Conservation (phyloP, 805 yeast species). For the Metschnikowia reukaufii region DNA sequence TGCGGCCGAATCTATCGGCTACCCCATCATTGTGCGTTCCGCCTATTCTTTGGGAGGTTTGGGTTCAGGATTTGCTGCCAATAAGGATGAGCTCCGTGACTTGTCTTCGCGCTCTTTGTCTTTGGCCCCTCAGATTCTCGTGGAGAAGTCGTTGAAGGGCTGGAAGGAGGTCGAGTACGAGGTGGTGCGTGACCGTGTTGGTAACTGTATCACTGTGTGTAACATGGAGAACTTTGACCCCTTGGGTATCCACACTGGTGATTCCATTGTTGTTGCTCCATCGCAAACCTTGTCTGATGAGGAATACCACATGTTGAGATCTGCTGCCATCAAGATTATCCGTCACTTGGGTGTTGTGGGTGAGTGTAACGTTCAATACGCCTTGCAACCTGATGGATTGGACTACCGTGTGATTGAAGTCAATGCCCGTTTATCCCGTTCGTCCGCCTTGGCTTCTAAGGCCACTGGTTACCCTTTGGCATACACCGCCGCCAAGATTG, state of each 20-base stretch:
- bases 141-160: slow-evolving; percentile 95
- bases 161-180: slow-evolving; percentile 99
- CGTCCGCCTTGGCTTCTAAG: slow-evolving; percentile 96
- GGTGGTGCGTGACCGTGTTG: slow-evolving; percentile 95
- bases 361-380: slow-evolving; percentile 97
- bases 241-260: slow-evolving; percentile 97
- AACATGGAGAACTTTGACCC: slow-evolving; percentile 99
- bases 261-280: slow-evolving; percentile 98
- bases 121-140: slow-evolving; percentile 90
- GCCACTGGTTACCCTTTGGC: slow-evolving; percentile 99
- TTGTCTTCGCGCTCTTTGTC: slow-evolving; percentile 87
- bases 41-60: slow-evolving; percentile 97
- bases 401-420: slow-evolving; percentile 97
- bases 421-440: slow-evolving; percentile 93
- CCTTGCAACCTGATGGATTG: slow-evolving; percentile 91
- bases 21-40: slow-evolving; percentile 95
- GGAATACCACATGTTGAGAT: slow-evolving; percentile 96
- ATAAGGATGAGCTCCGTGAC: slow-evolving; percentile 78
- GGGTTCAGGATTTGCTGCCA: slow-evolving; percentile 94
- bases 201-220: slow-evolving; percentile 97
- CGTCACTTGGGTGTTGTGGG: slow-evolving; percentile 99
- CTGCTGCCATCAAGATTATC: slow-evolving; percentile 95
- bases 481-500: slow-evolving; percentile 97
- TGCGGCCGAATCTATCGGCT: slow-evolving; percentile 89
- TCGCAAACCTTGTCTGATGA: slow-evolving; percentile 96